Percentiles rank a stretch among this genome's conserved stretches.
phyloP scores from a whole-genome alignment of 23 red algal genomes.

The Gracilaria caudata region DNA sequence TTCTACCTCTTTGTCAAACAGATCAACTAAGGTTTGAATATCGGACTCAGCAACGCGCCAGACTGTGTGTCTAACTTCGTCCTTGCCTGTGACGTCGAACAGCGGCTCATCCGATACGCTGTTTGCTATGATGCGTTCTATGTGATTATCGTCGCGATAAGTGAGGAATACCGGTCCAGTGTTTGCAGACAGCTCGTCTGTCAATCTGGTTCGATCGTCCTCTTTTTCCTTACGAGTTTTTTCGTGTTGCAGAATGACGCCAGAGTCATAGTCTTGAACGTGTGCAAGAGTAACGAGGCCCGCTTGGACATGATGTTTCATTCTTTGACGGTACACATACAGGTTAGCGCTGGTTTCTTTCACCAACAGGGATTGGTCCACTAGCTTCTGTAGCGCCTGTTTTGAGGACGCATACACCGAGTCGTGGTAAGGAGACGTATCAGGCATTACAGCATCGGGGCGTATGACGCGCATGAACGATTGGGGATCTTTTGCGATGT shows the following conservation, averaged over 20 bases:
- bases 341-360: slow-evolving; percentile 25
- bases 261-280: slow-evolving; percentile 61
- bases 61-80: slow-evolving; percentile 50
- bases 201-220: slow-evolving; percentile 41
- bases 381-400: slow-evolving; percentile 15
- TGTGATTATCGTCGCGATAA: slow-evolving; percentile 41
- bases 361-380: slow-evolving; percentile 12
- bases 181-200: slow-evolving; percentile 48
- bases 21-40: neutral
- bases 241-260: slow-evolving; percentile 66
- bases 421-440: slow-evolving; percentile 11
- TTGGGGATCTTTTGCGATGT: slow-evolving; percentile 6
- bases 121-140: slow-evolving; percentile 26
- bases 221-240: slow-evolving; percentile 61
- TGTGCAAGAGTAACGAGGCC: slow-evolving; percentile 56
- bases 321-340: slow-evolving; percentile 50
- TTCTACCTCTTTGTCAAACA: slow-evolving; percentile 44
- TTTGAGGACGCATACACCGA: slow-evolving; percentile 24
- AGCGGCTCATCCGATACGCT: neutral
- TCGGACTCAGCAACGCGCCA: slow-evolving; percentile 27
- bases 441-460: slow-evolving; percentile 25
- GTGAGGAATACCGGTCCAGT: slow-evolving; percentile 63
- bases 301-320: slow-evolving; percentile 23
- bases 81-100: slow-evolving; percentile 28
- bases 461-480: slow-evolving; percentile 60